A percentile compares a stretch with the other conserved stretches of the same genome.
Conservation (phyloP, 225 moss, liverwort and hornwort genomes). For the Climacium dendroides region DNA sequence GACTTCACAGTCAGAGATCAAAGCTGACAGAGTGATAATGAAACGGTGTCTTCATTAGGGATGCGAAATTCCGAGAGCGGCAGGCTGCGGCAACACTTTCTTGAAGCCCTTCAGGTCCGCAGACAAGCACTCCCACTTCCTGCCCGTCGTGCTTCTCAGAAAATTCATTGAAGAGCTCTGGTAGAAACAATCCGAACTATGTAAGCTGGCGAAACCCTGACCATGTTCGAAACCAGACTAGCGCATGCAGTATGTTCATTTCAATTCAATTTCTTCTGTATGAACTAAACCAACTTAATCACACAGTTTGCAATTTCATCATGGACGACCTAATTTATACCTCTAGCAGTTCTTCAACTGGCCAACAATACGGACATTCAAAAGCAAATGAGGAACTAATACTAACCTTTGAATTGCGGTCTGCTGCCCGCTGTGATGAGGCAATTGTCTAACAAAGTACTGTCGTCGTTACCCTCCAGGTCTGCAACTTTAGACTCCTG, state of each 20-base stretch:
- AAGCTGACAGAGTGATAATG: conserved; percentile 42
- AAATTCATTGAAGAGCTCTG: background rate
- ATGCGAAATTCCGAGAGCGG: conserved; percentile 4
- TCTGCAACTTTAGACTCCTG: background rate
- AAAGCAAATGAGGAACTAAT: background rate
- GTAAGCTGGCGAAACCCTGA: background rate
- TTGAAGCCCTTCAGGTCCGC: conserved; percentile 18
- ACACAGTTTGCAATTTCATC: background rate
- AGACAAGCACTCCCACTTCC: conserved; percentile 24
- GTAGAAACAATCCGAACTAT: background rate
- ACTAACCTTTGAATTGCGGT: conserved; percentile 10
- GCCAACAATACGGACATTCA: background rate
- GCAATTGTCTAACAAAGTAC: conserved; percentile 22
- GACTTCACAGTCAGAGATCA: background rate
- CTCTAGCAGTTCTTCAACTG: background rate
- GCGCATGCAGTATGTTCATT: too few species aligned
- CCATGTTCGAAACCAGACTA: background rate
- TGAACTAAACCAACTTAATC: too few species aligned
- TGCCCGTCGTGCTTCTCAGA: background rate
- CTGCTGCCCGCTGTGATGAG: conserved; percentile 5
- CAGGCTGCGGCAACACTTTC: conserved; percentile 28
- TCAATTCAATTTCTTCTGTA: background rate
- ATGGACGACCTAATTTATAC: background rate
- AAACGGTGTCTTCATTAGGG: conserved; percentile 12
- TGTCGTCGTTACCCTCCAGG: conserved; percentile 1